Base-by-base conservation (phyloP, 768 basidiomycete genomes). In the Russula lepida region DNA sequence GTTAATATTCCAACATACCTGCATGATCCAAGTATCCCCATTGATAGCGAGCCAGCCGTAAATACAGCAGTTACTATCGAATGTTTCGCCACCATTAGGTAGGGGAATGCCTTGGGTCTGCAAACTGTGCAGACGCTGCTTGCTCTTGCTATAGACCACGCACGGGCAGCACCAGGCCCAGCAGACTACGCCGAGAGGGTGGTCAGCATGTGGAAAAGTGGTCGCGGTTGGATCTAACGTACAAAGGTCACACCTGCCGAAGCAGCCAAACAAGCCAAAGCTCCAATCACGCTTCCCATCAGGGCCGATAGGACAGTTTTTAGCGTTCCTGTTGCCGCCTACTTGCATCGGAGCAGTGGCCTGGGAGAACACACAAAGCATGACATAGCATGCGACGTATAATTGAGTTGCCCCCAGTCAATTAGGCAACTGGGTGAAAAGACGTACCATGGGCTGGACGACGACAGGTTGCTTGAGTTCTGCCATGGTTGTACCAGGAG, bases 101-200 rank as follows among this genome's bases (percentile, higher is more conserved):
- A 77, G 73, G 19, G 77, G 74, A 27, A 57, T 64, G 37, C 77
- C 78, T 19, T 75, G 67, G 2, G 47, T 30, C 27, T 71, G 63
- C 50, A 80, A 69, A 56, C 76, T 71, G 21, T 74, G 73, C 41
- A 72, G 67, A 56, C 79, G 78, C 23, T 69, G 69, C 64, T 74
- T 78, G 67, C 74, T 74, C 62, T 75, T 69, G 37, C 70, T 66
- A 66, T 77, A 78, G 48, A 72, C 66, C 53, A 79, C 63, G 64
- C 78, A 79, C 1, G 79, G 78, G 69, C 72, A 76, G 66, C 68
- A 80, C 37, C 66, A 71, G 0, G 78, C 62, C 19, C 74, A 60
- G 46, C 73, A 59, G 63, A 71, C 78, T 79, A 25, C 4, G n/a
- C 3, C 17, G 51, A 23, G 21, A 0, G 3, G 2, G 27, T 15